These are phyloP conservation scores for Leccinum imitatum DNA, from an alignment of 768 basidiomycete genomes.

Conservation along the genomic window DNA sequence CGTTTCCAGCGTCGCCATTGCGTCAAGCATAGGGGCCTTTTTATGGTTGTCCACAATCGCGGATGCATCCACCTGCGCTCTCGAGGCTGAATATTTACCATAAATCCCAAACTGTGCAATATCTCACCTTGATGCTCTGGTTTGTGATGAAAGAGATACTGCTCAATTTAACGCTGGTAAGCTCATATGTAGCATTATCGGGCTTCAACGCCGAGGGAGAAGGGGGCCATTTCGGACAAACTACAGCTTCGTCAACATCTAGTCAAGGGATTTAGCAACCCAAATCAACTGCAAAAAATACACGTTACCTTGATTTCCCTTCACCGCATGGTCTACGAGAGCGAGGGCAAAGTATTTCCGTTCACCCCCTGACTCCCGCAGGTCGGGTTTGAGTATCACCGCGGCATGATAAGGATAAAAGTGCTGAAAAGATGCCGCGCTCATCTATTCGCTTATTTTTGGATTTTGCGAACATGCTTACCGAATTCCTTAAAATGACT, in stretches of 20 bases:
- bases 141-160: conserved; percentile 78
- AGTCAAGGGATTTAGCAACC: background rate
- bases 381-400: conserved; percentile 67
- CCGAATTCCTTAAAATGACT: conserved; percentile 78
- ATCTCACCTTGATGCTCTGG: conserved; percentile 78
- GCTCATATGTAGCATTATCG: conserved; percentile 62
- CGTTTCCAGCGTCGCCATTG: conserved; percentile 46
- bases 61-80: conserved; percentile 63
- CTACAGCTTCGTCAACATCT: conserved; percentile 58
- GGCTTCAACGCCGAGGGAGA: conserved; percentile 44
- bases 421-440: conserved; percentile 49
- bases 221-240: conserved; percentile 82
- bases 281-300: background rate
- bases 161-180: conserved; percentile 60
- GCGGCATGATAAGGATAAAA: conserved; percentile 69
- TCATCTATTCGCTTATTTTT: conserved; percentile 2
- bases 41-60: conserved; percentile 64
- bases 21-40: conserved; percentile 61
- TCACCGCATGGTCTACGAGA: conserved; percentile 62
- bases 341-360: conserved; percentile 70
- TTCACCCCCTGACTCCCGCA: conserved; percentile 46
- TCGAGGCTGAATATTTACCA: conserved; percentile 1
- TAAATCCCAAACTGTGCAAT: conserved; percentile 22
- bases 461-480: conserved; percentile 38
- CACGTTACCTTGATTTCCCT: conserved; percentile 53